These are phyloP conservation scores for Jatropha podagrica DNA, from an alignment of 441 rosid species.

Conservation along the genomic window DNA sequence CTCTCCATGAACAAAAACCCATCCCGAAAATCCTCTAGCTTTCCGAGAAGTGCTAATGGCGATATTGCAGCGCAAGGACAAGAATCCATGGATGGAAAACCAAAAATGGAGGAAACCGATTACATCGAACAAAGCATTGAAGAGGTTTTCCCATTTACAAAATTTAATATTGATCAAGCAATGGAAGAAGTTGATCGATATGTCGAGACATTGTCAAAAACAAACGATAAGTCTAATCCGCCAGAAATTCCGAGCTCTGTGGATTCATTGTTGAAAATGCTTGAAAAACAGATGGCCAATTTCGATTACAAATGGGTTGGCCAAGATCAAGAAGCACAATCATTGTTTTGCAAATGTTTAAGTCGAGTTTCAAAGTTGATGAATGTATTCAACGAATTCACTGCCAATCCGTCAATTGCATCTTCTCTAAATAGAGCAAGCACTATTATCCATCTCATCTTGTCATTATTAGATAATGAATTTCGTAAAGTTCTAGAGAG, in stretches of 20 bases:
- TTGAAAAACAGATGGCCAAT: constrained; percentile 40
- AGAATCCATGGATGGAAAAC: neutral
- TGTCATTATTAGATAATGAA: constrained; percentile 42
- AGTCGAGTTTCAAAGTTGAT: constrained; percentile 40
- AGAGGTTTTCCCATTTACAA: neutral
- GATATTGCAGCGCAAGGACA: too few species aligned
- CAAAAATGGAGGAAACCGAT: neutral
- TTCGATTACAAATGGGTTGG: constrained; percentile 39
- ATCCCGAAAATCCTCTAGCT: constrained; percentile 23
- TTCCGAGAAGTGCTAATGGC: constrained; percentile 12
- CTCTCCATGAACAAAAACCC: constrained; percentile 27
- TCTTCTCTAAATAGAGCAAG: constrained; percentile 40
- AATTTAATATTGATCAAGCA: constrained; percentile 22
- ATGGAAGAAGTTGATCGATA: constrained; percentile 51
- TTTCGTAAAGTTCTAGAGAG: constrained; percentile 37
- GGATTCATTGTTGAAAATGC: constrained; percentile 40
- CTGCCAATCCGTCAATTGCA: constrained; percentile 23
- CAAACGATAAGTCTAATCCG: constrained; percentile 15
- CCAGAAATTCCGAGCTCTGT: constrained; percentile 39
- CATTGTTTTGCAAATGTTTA: constrained; percentile 41
- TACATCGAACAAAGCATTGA: neutral
- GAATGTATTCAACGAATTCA: constrained; percentile 32
- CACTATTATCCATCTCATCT: constrained; percentile 32
- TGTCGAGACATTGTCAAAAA: constrained; percentile 25
- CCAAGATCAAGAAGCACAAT: constrained; percentile 40